A percentile compares a stretch with the other conserved stretches of the same genome.
Conservation (phyloP, 306 rosid species). For the Cotoneaster glaucophyllus region DNA sequence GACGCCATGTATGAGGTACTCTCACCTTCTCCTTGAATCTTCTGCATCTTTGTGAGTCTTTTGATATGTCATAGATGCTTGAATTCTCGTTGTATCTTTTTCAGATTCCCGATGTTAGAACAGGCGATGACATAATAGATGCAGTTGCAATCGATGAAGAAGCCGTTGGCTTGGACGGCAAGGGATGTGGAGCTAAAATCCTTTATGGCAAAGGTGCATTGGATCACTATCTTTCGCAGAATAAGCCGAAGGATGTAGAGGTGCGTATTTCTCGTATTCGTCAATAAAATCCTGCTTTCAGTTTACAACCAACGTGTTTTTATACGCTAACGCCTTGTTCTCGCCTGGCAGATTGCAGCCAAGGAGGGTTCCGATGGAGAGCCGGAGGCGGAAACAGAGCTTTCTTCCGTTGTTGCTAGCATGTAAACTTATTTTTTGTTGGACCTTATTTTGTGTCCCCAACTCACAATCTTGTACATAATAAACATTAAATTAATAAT, state of each 20-base stretch:
- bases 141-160: constrained; percentile 87
- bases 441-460: constrained; percentile 20
- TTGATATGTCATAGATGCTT: not conserved
- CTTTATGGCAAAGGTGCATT: constrained; percentile 69
- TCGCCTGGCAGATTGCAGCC: constrained; percentile 18
- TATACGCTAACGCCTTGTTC: not conserved
- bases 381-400: constrained; percentile 63
- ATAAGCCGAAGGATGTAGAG: constrained; percentile 38
- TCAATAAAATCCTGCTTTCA: not conserved
- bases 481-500: constrained; percentile 36
- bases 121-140: constrained; percentile 63
- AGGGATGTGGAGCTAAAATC: constrained; percentile 67
- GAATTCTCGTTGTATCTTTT: constrained; percentile 2
- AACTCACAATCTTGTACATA: constrained; percentile 47
- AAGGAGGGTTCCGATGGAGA: constrained; percentile 38
- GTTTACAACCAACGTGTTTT: not conserved
- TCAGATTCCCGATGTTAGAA: constrained; percentile 85
- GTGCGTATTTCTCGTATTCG: constrained; percentile 16
- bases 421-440: constrained; percentile 43
- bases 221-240: constrained; percentile 55
- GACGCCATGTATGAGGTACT: constrained; percentile 96
- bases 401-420: constrained; percentile 77
- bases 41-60: not conserved
- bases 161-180: constrained; percentile 45
- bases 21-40: constrained; percentile 1